Evolutionary conservation across 805 yeast species (phyloP), one percentile per base, ranked within the genome.

Genomic region (Kockiozyma suomiensis): DNA sequence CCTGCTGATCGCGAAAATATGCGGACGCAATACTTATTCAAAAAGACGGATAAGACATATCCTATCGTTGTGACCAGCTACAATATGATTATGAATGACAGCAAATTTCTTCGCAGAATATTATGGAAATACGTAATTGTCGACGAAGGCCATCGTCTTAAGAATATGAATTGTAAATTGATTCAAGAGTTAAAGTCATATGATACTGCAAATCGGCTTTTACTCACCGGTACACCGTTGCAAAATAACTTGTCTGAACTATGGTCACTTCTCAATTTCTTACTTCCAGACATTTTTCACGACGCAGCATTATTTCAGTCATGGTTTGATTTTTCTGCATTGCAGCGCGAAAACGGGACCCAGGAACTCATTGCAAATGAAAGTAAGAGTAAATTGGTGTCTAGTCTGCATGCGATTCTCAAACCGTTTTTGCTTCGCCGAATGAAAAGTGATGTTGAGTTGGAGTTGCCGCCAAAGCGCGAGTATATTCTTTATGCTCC

Each of bases 131-230:
- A 84, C 70, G 75, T 93, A 54, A 87, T 92, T 52, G 96, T 93
- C 19, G 99, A 93, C 73, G 99, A 93, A 74, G 99, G 98, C 5
- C 99, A 93, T 73, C 78, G 99, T 41, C 77, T 93, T 66, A 94
- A 93, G 70, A 93, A 93, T 71, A 81, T 85, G 64, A 84, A 92
- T 67, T 89, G 96, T 73, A 77, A 84, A 66, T 77, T 93, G 61
- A 86, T 93, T 53, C 80, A 80, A 55, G 85, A 85, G 61, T 35
- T 42, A 66, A 92, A 90, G 69, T 80, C 79, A 64, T 79, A 90
- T 40, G 73, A 76, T 23, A 67, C 77, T 4, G 76, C 81, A 15
- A 93, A 93, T 70, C 77, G 97, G 62, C 76, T 93, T 49, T 76
- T 93, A 28, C 75, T 93, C 13, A 93, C 99, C 0, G 99, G 99